Percentiles rank a stretch among this genome's conserved stretches.
These are phyloP conservation scores for Pleodorina starrii DNA, from an alignment of 139 green algal genomes.

Conservation along the genomic window DNA sequence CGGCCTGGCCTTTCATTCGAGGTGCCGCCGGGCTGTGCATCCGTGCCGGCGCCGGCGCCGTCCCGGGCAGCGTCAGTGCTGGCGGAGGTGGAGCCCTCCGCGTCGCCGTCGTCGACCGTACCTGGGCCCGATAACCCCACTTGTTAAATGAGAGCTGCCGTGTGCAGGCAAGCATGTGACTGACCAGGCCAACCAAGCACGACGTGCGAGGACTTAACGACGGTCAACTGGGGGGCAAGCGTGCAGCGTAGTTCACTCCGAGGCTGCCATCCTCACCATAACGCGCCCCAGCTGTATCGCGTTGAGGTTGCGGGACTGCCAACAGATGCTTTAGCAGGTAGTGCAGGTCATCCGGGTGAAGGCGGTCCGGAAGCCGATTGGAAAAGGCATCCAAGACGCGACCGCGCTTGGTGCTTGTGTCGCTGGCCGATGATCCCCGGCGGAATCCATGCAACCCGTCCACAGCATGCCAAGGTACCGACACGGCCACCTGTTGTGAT, in stretches of 20 bases:
- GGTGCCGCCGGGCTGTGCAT: neutral
- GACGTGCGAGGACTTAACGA: no score
- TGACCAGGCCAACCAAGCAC: no score
- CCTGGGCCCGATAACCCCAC: no score
- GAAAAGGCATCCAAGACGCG: neutral
- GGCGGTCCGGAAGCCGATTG: constrained; percentile 5
- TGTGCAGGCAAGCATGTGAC: no score
- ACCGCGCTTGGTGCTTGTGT: neutral
- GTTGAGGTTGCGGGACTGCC: no score
- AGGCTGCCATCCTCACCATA: no score
- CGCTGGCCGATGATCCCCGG: neutral
- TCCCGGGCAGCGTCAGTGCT: neutral
- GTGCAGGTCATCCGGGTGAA: constrained; percentile 38
- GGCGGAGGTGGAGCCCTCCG: neutral
- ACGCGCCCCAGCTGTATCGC: no score
- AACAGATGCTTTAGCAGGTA: neutral
- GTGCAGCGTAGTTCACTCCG: no score
- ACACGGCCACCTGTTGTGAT: neutral
- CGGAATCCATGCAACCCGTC: neutral
- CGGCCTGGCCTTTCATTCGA: neutral
- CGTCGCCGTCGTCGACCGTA: no score
- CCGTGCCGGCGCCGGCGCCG: neutral
- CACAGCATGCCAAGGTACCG: neutral
- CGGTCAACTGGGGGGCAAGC: no score
- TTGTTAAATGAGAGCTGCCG: no score